Evolutionary conservation across 148 eudicot species (phyloP).

Genomic region (Rhododendron molle): DNA sequence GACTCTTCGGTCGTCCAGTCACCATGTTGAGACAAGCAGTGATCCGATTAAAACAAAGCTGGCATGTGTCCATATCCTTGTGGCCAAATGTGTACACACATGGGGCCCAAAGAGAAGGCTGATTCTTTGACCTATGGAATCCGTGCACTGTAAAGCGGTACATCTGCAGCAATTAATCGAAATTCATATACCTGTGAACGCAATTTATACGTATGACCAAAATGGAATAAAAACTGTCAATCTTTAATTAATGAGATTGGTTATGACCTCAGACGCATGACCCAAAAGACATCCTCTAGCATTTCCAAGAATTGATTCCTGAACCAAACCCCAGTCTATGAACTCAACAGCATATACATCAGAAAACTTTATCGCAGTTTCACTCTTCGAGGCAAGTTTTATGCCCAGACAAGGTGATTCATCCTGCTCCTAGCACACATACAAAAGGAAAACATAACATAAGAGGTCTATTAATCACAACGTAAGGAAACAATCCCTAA

Average conservation of each 20-base stretch:
- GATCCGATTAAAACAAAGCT: constrained; percentile 52
- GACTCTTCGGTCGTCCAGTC: constrained; percentile 70
- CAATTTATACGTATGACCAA: constrained; percentile 5
- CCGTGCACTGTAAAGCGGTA: constrained; percentile 66
- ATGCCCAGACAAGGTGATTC: constrained; percentile 44
- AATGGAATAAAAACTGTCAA: not conserved
- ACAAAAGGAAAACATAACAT: not conserved
- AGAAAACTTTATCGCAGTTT: constrained; percentile 41
- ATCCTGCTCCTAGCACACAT: constrained; percentile 33
- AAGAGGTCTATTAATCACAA: not conserved
- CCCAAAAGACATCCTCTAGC: constrained; percentile 40
- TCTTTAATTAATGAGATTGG: not conserved
- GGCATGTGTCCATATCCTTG: constrained; percentile 49
- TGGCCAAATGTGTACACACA: constrained; percentile 77
- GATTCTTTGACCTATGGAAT: constrained; percentile 54
- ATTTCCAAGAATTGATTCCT: constrained; percentile 31
- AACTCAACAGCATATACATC: constrained; percentile 74
- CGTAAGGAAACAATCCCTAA: not conserved
- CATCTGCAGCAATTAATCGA: constrained; percentile 52
- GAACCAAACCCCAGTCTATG: constrained; percentile 53
- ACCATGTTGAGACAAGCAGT: constrained; percentile 39
- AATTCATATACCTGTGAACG: constrained; percentile 4
- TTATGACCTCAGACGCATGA: constrained; percentile 52
- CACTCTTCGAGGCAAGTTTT: constrained; percentile 30
- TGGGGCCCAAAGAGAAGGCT: constrained; percentile 58